Conservation (phyloP, 2,329 filamentous ascomycete species). For the Fusarium verrucosum region DNA sequence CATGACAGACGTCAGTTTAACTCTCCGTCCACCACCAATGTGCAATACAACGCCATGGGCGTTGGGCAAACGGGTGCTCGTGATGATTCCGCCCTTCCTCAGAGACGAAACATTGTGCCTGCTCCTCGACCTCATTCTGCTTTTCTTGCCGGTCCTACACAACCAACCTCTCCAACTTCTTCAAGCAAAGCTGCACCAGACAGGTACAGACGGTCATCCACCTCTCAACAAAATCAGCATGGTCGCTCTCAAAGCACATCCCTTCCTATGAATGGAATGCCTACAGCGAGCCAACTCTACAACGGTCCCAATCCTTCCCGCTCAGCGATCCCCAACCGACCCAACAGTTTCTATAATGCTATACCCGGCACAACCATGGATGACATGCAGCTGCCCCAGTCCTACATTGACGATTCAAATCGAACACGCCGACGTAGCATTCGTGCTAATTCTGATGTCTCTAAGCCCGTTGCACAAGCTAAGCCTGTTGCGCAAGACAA, state of each 20-base stretch:
- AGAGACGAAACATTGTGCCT: constrained; percentile 53
- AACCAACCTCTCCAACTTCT: constrained; percentile 57
- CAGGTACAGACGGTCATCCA: constrained; percentile 75
- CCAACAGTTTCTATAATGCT: constrained; percentile 63
- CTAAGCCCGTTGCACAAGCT: constrained; percentile 31
- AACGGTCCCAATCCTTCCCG: constrained; percentile 43
- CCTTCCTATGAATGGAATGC: constrained; percentile 42
- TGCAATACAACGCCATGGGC: constrained; percentile 52
- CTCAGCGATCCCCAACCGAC: constrained; percentile 54
- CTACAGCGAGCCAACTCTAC: constrained; percentile 46
- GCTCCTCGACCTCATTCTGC: constrained; percentile 56
- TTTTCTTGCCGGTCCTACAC: constrained; percentile 53
- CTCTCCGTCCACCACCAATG: constrained; percentile 53
- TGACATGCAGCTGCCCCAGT: constrained; percentile 71
- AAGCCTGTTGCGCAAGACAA: constrained; percentile 39
- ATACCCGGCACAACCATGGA: constrained; percentile 66
- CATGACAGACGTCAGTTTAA: constrained; percentile 49
- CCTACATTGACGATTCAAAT: constrained; percentile 73
- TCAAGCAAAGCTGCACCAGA: constrained; percentile 69
- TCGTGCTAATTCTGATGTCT: constrained; percentile 61
- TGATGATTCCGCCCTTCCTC: constrained; percentile 62
- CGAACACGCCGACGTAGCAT: constrained; percentile 85
- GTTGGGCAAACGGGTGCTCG: constrained; percentile 56
- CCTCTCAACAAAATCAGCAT: constrained; percentile 47
- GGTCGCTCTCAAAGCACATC: constrained; percentile 51